A percentile compares a stretch with the other conserved stretches of the same genome.
phyloP scores from a whole-genome alignment of 2,329 filamentous ascomycete species.

The Hymenoscyphus repandus region DNA sequence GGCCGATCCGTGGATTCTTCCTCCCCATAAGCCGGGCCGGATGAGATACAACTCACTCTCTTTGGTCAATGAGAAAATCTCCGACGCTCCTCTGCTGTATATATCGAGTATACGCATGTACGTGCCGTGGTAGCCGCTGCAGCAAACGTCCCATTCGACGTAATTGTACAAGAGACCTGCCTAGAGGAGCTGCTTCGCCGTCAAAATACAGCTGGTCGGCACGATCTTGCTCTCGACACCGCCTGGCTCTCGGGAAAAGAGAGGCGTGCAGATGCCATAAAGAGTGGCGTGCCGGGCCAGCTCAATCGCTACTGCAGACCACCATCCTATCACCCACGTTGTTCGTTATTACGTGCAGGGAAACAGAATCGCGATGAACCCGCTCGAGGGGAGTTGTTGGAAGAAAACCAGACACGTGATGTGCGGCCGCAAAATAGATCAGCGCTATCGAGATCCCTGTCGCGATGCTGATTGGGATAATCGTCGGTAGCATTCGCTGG shows the following conservation, averaged over 20 bases:
- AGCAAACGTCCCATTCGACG: not conserved
- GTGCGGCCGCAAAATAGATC: too few relatives aligned
- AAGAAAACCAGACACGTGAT: not conserved
- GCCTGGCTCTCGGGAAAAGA: not conserved
- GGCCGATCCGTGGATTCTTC: not conserved
- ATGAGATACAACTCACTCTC: not conserved
- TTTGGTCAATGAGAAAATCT: not conserved
- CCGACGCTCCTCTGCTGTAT: not conserved
- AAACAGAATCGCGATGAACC: not conserved
- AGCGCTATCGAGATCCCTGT: not conserved
- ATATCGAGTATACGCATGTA: not conserved
- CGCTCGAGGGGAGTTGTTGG: not conserved
- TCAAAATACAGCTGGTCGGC: not conserved
- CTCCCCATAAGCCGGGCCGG: not conserved
- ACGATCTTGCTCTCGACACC: not conserved
- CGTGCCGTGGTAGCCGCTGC: not conserved
- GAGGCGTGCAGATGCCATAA: not conserved
- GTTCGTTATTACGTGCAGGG: slow-evolving; percentile 5
- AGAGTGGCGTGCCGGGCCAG: not conserved
- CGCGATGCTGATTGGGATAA: not conserved
- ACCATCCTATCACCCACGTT: slow-evolving; percentile 14
- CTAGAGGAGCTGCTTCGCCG: not conserved
- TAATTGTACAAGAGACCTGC: not conserved
- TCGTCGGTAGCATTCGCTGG: slow-evolving; percentile 8
- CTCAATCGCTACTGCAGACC: not conserved